These are phyloP conservation scores for Colletotrichum sp. DNA, from an alignment of 2,329 filamentous ascomycete genomes.

Conservation along the genomic window DNA sequence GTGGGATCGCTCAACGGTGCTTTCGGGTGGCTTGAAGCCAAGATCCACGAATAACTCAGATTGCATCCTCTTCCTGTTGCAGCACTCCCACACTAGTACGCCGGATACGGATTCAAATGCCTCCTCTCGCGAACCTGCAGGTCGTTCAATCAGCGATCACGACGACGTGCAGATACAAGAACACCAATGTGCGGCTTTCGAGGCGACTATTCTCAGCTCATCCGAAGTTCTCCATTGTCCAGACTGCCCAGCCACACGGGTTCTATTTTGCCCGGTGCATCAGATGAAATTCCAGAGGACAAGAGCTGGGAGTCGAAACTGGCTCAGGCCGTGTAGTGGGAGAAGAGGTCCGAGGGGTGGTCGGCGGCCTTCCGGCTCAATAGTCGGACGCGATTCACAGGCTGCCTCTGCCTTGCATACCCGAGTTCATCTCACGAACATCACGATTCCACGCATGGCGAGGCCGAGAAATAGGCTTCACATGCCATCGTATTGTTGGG, in stretches of 20 bases:
- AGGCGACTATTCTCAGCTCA: not conserved
- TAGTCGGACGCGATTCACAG: not conserved
- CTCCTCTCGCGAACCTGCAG: not conserved
- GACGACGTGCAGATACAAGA: not conserved
- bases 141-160: not conserved
- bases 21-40: not conserved
- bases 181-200: not conserved
- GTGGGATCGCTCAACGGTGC: not conserved
- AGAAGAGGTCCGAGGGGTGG: not conserved
- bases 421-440: not conserved
- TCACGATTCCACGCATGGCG: not conserved
- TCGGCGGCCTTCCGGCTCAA: not conserved
- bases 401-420: not conserved
- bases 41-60: not conserved
- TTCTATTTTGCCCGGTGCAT: not conserved
- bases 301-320: not conserved
- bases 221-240: not conserved
- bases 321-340: not conserved
- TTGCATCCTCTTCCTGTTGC: not conserved
- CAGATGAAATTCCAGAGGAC: not conserved
- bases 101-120: not conserved
- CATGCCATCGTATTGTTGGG: not conserved
- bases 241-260: slow-evolving; percentile 4
- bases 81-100: not conserved
- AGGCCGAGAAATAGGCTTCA: not conserved